Percentiles rank a stretch among this genome's conserved stretches.
phyloP scores from a whole-genome alignment of 2,329 filamentous ascomycete genomes.

The Epicoccum sorghinum region DNA sequence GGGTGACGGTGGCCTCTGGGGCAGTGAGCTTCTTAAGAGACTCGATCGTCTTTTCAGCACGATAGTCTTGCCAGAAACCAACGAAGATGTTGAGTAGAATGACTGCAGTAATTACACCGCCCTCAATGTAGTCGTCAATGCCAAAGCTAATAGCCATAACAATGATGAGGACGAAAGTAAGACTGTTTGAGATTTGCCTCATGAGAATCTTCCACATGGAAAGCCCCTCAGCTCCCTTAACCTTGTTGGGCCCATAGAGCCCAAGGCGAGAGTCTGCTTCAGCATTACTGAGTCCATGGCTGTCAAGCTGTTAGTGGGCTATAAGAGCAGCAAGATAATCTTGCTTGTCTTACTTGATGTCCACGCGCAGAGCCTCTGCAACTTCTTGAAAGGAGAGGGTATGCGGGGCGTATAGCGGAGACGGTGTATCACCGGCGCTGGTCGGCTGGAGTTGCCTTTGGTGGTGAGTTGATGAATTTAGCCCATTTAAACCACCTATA shows the following conservation, averaged over 20 bases:
- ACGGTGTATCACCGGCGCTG: constrained; percentile 26
- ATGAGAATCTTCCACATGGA: constrained; percentile 77
- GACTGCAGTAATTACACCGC: constrained; percentile 67
- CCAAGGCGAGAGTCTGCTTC: constrained; percentile 70
- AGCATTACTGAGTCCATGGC: constrained; percentile 66
- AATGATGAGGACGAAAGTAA: constrained; percentile 74
- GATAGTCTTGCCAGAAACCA: constrained; percentile 61
- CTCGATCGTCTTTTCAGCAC: constrained; percentile 51
- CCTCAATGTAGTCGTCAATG: constrained; percentile 69
- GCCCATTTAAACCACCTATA: constrained; percentile 49
- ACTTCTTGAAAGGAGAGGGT: constrained; percentile 45
- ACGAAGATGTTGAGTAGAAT: constrained; percentile 72
- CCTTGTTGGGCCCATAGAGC: constrained; percentile 71
- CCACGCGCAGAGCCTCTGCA: constrained; percentile 45
- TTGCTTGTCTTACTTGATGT: constrained; percentile 38
- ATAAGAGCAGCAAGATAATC: not conserved
- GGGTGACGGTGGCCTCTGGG: constrained; percentile 47
- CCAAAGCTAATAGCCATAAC: constrained; percentile 72
- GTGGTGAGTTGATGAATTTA: constrained; percentile 29
- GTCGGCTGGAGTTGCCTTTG: constrained; percentile 32
- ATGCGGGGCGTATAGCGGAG: constrained; percentile 41
- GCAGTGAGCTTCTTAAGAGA: constrained; percentile 50
- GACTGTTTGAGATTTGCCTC: constrained; percentile 77
- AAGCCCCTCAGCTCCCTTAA: constrained; percentile 73
- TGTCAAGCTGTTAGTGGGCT: constrained; percentile 30